Conservation (phyloP, 2,329 filamentous ascomycete species). For the Talaromyces amestolkiae region DNA sequence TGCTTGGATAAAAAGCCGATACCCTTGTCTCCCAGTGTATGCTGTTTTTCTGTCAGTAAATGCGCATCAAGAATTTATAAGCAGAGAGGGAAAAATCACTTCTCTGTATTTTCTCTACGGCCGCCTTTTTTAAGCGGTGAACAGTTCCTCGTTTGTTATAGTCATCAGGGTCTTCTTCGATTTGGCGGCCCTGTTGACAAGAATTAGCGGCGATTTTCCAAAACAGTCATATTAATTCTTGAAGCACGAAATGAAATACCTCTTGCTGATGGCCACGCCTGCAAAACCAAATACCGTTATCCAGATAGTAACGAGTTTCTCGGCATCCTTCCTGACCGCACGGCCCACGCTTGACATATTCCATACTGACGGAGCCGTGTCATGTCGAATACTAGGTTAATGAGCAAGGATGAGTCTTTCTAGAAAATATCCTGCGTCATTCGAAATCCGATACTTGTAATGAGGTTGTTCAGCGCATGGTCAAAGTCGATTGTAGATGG, state of each 20-base stretch:
- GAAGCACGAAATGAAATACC: slow-evolving; percentile 44
- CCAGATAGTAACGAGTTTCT: slow-evolving; percentile 67
- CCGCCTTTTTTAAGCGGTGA: slow-evolving; percentile 54
- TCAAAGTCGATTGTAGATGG: neutral
- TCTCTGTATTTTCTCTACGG: slow-evolving; percentile 52
- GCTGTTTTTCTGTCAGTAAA: slow-evolving; percentile 36
- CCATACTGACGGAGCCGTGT: slow-evolving; percentile 32
- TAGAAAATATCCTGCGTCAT: neutral
- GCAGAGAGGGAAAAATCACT: slow-evolving; percentile 29
- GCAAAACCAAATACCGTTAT: slow-evolving; percentile 77
- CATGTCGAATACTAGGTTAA: slow-evolving; percentile 11
- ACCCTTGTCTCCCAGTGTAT: slow-evolving; percentile 64
- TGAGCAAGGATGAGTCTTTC: neutral
- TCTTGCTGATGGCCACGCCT: slow-evolving; percentile 76
- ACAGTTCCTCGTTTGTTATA: slow-evolving; percentile 63
- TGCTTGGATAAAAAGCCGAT: slow-evolving; percentile 76
- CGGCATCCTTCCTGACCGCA: slow-evolving; percentile 66
- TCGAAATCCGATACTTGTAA: neutral
- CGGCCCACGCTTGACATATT: slow-evolving; percentile 46
- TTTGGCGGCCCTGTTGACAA: slow-evolving; percentile 39
- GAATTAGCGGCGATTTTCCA: neutral
- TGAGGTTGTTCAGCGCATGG: neutral
- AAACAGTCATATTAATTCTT: neutral
- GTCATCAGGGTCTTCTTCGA: slow-evolving; percentile 64
- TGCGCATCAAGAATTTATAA: neutral